Percentiles rank a stretch among this genome's conserved stretches.
Conservation (phyloP, 139 green algal genomes). For the Dunaliella primolecta region DNA sequence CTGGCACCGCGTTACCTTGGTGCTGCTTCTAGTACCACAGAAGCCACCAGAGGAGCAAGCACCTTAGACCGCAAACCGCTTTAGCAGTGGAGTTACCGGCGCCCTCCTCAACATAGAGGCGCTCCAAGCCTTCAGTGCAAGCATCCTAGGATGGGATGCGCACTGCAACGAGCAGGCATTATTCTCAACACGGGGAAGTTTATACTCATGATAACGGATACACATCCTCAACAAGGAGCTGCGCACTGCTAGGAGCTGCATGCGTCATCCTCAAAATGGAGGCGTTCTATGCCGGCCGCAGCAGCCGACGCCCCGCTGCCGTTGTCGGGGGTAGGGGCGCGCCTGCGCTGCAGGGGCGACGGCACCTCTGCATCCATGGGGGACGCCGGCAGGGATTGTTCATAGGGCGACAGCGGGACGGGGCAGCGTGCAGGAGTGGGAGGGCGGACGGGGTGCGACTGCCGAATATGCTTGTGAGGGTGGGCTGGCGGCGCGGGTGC, state of each 20-base stretch:
- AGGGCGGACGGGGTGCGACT: not conserved
- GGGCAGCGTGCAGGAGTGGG: not conserved
- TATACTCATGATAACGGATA: not conserved
- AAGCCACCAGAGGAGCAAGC: too few relatives aligned
- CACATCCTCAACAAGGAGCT: not conserved
- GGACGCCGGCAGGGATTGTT: not conserved
- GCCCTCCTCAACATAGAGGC: not conserved
- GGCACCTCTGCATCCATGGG: not conserved
- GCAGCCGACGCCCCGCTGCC: not conserved
- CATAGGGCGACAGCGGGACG: not conserved
- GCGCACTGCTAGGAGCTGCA: not conserved
- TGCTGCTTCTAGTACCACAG: too few relatives aligned
- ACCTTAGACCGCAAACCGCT: too few relatives aligned
- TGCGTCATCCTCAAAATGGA: not conserved
- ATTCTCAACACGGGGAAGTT: not conserved
- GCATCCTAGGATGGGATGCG: too few relatives aligned
- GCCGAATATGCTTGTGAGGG: not conserved
- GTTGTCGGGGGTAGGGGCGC: too few relatives aligned
- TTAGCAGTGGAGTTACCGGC: too few relatives aligned
- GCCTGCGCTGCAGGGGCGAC: too few relatives aligned
- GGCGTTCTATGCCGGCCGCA: not conserved
- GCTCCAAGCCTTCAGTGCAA: not conserved
- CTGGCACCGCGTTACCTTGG: too few relatives aligned
- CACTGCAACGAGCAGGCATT: not conserved
- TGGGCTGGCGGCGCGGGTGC: not conserved